phyloP scores from a whole-genome alignment of 2,329 filamentous ascomycete genomes.

The Botrytis byssoidea region DNA sequence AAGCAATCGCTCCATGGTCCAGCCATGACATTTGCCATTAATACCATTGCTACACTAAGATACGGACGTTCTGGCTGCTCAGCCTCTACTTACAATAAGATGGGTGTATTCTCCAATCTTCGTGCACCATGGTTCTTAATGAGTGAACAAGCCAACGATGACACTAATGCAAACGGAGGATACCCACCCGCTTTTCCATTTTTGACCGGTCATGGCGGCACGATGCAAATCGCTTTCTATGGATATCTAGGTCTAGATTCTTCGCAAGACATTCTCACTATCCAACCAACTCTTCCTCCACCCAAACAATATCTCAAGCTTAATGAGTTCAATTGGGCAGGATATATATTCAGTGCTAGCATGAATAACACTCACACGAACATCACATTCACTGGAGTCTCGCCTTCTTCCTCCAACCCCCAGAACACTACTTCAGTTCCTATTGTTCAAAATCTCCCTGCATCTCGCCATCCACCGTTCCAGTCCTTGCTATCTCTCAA shows the following conservation, averaged over 20 bases:
- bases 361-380: slow-evolving; percentile 50
- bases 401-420: slow-evolving; percentile 41
- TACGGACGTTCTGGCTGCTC: slow-evolving; percentile 67
- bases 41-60: slow-evolving; percentile 64
- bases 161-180: slow-evolving; percentile 57
- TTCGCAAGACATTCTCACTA: slow-evolving; percentile 56
- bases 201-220: slow-evolving; percentile 67
- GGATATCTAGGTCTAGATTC: slow-evolving; percentile 66
- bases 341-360: slow-evolving; percentile 16
- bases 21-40: slow-evolving; percentile 72
- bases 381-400: slow-evolving; percentile 41
- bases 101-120: slow-evolving; percentile 61
- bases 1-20: slow-evolving; percentile 54
- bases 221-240: slow-evolving; percentile 64
- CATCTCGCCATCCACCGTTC: slow-evolving; percentile 39
- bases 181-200: slow-evolving; percentile 70
- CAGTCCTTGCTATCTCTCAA: slow-evolving; percentile 45
- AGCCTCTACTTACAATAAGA: slow-evolving; percentile 64
- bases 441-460: slow-evolving; percentile 48
- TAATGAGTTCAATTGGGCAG: slow-evolving; percentile 31
- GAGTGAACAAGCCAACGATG: slow-evolving; percentile 65
- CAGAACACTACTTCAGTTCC: slow-evolving; percentile 37
- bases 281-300: slow-evolving; percentile 64
- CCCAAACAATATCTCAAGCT: slow-evolving; percentile 47
- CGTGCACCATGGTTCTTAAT: slow-evolving; percentile 69